phyloP scores from a whole-genome alignment of 257 asterid genomes.

The Rehmannia glutinosa region DNA sequence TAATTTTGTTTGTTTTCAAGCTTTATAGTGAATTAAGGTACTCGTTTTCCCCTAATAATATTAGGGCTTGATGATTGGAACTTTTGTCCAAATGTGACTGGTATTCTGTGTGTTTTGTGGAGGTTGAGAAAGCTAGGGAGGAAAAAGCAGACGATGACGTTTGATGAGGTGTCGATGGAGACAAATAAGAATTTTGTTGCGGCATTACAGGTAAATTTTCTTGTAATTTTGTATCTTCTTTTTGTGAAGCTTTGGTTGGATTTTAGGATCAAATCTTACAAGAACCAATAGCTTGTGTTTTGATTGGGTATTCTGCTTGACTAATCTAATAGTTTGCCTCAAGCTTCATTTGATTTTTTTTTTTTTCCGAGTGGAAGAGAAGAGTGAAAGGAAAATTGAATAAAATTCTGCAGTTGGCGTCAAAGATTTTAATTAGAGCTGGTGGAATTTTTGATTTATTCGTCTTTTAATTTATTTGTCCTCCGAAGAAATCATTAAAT shows the following conservation, averaged over 20 bases:
- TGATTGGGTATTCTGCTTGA: neutral
- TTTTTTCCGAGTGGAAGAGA: neutral
- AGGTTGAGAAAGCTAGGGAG: constrained; percentile 34
- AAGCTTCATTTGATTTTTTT: neutral
- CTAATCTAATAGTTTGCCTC: constrained; percentile 1
- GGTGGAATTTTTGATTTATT: neutral
- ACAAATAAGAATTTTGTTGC: constrained; percentile 76
- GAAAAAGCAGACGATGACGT: constrained; percentile 47
- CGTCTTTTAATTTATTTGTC: neutral
- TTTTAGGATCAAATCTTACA: constrained; percentile 26
- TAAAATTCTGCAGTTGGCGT: neutral
- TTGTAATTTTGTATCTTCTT: neutral
- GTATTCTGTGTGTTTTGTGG: constrained; percentile 31
- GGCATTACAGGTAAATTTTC: constrained; percentile 66
- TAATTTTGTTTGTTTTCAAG: neutral
- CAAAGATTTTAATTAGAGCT: no score
- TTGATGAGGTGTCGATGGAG: constrained; percentile 72
- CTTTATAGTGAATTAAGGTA: neutral
- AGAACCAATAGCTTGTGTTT: neutral
- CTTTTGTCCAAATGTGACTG: constrained; percentile 6
- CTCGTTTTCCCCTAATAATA: neutral
- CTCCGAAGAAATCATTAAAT: no score
- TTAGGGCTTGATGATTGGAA: constrained; percentile 10
- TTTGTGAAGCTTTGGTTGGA: neutral
- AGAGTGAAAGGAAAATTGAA: neutral